A percentile compares a stretch with the other conserved stretches of the same genome.
These are phyloP conservation scores for Fraxinus ornus DNA, from an alignment of 305 asterid species.

Conservation along the genomic window DNA sequence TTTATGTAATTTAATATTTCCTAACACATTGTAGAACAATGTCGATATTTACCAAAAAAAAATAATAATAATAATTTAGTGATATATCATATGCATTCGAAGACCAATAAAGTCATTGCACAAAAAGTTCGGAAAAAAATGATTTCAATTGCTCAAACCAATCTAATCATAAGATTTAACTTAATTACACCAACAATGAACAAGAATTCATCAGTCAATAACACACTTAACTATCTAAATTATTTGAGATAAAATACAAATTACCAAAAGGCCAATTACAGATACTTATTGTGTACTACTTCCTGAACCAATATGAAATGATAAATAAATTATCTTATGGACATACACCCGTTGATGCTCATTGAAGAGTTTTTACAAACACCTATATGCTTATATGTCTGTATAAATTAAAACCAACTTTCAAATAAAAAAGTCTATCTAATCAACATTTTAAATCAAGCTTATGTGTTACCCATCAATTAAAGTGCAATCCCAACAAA, in stretches of 20 bases:
- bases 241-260: not conserved
- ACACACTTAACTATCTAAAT: not conserved
- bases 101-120: not conserved
- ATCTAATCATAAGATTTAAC: not conserved
- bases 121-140: not conserved
- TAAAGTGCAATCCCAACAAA: not conserved
- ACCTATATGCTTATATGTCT: not conserved
- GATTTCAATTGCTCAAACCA: not conserved
- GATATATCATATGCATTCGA: not conserved
- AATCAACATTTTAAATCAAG: not conserved
- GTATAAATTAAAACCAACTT: not conserved
- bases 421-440: not conserved
- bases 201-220: not conserved
- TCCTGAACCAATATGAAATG: not conserved
- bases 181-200: not conserved
- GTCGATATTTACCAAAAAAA: not conserved
- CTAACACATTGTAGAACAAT: not conserved
- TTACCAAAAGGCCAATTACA: not conserved
- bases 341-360: not conserved
- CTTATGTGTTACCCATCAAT: not conserved
- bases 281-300: not conserved
- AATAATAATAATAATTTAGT: not conserved
- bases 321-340: not conserved
- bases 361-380: not conserved
- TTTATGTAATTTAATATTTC: not conserved